Base-by-base conservation (phyloP, 257 asterid species). In the Nicotiana obtusifolia region DNA sequence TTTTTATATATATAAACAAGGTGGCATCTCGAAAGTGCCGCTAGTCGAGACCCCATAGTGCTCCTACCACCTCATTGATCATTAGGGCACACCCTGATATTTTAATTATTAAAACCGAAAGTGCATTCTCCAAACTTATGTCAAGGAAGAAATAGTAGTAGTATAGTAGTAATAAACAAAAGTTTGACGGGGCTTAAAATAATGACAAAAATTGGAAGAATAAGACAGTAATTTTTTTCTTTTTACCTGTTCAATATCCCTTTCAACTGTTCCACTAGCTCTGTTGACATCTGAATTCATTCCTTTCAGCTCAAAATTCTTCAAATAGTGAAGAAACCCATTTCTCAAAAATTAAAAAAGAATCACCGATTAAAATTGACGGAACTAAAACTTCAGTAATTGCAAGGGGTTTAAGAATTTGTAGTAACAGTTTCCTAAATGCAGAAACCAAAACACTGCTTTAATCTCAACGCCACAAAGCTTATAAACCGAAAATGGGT, bases 241-340 rank as follows among this genome's bases (percentile, higher is more conserved):
- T 5, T 20, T 17, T 78, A 90, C 97, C 97, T 93, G 95, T 82
- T 93, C 97, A 61, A 86, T 89, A 86, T 93, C 97, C 83, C 95
- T 90, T 87, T 91, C 97, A 26, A 85, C 92, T 16, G 90, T 76
- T 69, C 93, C 97, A 82, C 90, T 94, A 87, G 86, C 84, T 86
- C 95, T 85, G 81, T 85, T 82, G 68, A 77, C 90, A 84, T 93
- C 97, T 71, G 97, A 84, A 85, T 83, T 90, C 97, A 91, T 91
- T 92, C 97, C 33, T 41, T 69, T 44, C 78, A 71, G 33, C 59
- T 41, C 59, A 31, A 71, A 44, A 60, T 20, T 22, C 31, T 59
- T 59, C 28, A 59, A 59, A 59, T n/a, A 59, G 64, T 8, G 28
- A 60, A 22, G 31, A 60, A 60, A n/a, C 30, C 57, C 77, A 69